These are phyloP conservation scores for Schizonepeta tenuifolia DNA, from an alignment of 257 asterid species.

Conservation along the genomic window DNA sequence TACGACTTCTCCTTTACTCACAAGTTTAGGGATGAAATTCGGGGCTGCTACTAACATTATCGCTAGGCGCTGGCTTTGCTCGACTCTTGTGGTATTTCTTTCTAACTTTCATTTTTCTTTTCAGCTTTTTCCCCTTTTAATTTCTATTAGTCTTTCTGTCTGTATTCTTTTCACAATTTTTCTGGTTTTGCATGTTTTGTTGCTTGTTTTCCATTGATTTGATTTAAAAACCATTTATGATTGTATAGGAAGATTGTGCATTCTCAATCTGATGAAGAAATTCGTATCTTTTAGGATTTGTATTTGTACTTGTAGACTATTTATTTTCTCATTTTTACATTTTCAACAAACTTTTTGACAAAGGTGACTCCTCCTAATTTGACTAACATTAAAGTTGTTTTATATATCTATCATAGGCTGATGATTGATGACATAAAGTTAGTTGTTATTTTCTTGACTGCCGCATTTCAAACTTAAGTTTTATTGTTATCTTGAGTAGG, in stretches of 20 bases:
- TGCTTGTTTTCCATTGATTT: no score
- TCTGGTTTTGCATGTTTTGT: no score
- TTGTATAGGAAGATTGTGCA: not conserved
- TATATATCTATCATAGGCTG: not conserved
- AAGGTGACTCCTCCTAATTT: not conserved
- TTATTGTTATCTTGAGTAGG: slow-evolving; percentile 50
- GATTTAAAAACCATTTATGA: no score
- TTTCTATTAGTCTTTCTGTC: no score
- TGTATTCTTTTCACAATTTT: no score
- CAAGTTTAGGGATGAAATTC: no score
- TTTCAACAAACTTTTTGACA: not conserved
- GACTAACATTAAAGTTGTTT: not conserved
- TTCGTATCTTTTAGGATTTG: not conserved
- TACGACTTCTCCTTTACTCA: no score
- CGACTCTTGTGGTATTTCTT: no score
- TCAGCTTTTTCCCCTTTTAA: no score
- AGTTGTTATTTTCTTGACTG: not conserved
- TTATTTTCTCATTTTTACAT: not conserved
- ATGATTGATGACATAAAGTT: slow-evolving; percentile 1
- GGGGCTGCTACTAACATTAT: no score
- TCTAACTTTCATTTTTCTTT: no score
- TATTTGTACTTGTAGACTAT: not conserved
- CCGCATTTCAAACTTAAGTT: not conserved
- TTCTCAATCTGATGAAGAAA: not conserved
- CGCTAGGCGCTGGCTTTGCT: no score